Evolutionary conservation across 768 basidiomycete genomes (phyloP).

Genomic region (Naematelia aurantialba): DNA sequence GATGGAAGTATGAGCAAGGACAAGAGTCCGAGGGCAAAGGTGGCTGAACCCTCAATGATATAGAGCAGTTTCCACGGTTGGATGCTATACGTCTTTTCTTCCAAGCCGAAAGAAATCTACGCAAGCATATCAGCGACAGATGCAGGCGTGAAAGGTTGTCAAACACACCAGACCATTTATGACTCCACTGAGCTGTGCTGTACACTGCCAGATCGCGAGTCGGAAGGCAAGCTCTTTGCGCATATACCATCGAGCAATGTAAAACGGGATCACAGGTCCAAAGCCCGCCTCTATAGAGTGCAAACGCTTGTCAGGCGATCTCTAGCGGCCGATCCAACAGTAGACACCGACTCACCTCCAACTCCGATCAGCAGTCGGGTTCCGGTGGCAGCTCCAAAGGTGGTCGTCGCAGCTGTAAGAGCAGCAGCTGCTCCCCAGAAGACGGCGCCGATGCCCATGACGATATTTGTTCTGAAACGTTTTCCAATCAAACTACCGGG

Average conservation of each 20-base stretch:
- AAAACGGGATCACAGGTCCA: conserved; percentile 13
- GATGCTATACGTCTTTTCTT: too few species aligned
- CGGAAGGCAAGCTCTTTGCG: conserved; percentile 6
- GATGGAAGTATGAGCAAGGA: conserved; percentile 50
- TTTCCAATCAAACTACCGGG: conserved; percentile 21
- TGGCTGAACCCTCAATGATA: conserved; percentile 55
- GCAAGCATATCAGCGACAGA: too few species aligned
- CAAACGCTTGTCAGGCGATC: too few species aligned
- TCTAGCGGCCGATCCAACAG: background rate
- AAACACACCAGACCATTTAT: conserved; percentile 10
- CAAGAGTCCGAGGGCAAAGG: conserved; percentile 51
- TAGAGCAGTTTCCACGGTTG: conserved; percentile 58
- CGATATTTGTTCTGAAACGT: conserved; percentile 13
- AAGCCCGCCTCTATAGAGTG: conserved; percentile 4
- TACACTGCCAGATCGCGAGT: conserved; percentile 4
- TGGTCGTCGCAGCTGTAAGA: conserved; percentile 17
- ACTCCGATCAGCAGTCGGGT: conserved; percentile 15
- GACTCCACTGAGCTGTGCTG: background rate
- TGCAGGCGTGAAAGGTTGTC: too few species aligned
- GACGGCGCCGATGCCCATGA: conserved; percentile 7
- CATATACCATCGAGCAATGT: conserved; percentile 10
- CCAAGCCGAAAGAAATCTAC: too few species aligned
- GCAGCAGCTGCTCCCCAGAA: conserved; percentile 27
- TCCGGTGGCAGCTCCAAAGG: conserved; percentile 10
- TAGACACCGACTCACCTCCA: background rate